Percentiles rank a stretch among this genome's conserved stretches.
These are phyloP conservation scores for Venturia asperata DNA, from an alignment of 2,329 filamentous ascomycete genomes.

Conservation along the genomic window DNA sequence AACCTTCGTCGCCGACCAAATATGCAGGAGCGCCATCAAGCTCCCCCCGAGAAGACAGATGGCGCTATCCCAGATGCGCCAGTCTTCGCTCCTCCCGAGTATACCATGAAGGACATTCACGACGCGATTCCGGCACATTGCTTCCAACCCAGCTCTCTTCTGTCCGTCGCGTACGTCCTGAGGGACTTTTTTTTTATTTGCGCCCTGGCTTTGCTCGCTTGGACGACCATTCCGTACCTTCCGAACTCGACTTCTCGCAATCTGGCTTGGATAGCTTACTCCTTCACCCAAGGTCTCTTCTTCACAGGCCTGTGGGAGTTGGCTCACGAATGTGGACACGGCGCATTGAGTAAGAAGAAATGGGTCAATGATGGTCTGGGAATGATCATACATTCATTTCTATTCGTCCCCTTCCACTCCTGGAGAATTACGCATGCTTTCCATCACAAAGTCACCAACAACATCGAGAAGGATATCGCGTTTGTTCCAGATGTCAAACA, in stretches of 20 bases:
- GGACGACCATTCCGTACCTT: conserved; percentile 45
- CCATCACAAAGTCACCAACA: conserved; percentile 61
- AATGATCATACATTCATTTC: conserved; percentile 57
- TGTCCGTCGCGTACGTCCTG: conserved; percentile 43
- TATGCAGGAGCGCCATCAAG: conserved; percentile 4
- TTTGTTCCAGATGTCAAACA: conserved; percentile 30
- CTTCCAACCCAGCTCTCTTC: conserved; percentile 48
- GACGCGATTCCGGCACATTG: conserved; percentile 53
- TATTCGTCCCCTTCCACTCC: conserved; percentile 64
- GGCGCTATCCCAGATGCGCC: background rate
- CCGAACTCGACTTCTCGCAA: conserved; percentile 27
- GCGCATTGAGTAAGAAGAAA: conserved; percentile 54
- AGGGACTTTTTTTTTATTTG: conserved; percentile 48
- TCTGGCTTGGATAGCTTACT: conserved; percentile 50
- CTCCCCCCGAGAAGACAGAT: background rate
- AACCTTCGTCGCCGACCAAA: background rate
- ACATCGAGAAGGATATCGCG: conserved; percentile 57
- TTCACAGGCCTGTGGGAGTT: conserved; percentile 65
- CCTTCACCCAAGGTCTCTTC: conserved; percentile 57
- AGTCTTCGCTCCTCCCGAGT: conserved; percentile 1
- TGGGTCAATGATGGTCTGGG: conserved; percentile 55
- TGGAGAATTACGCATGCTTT: conserved; percentile 65
- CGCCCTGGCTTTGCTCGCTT: conserved; percentile 44
- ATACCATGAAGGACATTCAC: conserved; percentile 9
- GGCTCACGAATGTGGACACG: conserved; percentile 65